These are phyloP conservation scores for Arabidopsis arenosa DNA, from an alignment of 345 rosid genomes.

Conservation along the genomic window DNA sequence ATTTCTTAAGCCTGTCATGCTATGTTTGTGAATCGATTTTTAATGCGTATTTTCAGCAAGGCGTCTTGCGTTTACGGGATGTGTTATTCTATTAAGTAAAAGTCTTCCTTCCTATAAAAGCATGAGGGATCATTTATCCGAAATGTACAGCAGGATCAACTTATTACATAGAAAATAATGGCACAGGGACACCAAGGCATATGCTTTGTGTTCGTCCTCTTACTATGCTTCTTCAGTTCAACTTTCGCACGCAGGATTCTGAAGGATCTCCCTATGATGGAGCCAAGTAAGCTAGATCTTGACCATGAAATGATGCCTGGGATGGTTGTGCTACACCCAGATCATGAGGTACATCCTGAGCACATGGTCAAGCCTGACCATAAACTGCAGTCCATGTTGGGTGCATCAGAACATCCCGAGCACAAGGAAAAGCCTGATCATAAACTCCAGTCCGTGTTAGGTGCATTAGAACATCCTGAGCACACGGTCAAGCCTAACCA, in stretches of 20 bases:
- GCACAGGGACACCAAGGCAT: slow-evolving; percentile 39
- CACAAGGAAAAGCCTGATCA: not conserved
- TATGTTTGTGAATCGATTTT: slow-evolving; percentile 33
- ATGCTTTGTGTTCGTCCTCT: slow-evolving; percentile 45
- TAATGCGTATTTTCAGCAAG: slow-evolving; percentile 28
- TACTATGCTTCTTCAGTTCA: slow-evolving; percentile 49
- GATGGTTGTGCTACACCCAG: slow-evolving; percentile 17
- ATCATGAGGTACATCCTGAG: slow-evolving; percentile 6
- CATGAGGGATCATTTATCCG: not conserved
- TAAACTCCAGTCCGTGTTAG: not conserved
- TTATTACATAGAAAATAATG: slow-evolving; percentile 43
- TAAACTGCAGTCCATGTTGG: not conserved
- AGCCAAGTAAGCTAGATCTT: slow-evolving; percentile 23
- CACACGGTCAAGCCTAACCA: slow-evolving; percentile 9
- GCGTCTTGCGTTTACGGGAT: slow-evolving; percentile 32
- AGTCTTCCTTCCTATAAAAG: slow-evolving; percentile 36
- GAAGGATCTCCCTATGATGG: slow-evolving; percentile 42
- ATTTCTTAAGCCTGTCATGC: slow-evolving; percentile 27
- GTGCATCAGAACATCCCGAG: not conserved
- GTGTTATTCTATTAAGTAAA: slow-evolving; percentile 13
- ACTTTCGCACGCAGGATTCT: slow-evolving; percentile 54
- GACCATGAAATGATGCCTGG: slow-evolving; percentile 15
- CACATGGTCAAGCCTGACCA: slow-evolving; percentile 11
- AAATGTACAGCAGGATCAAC: slow-evolving; percentile 25
- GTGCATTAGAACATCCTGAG: slow-evolving; percentile 6